Percentiles rank a stretch among this genome's conserved stretches.
These are phyloP conservation scores for Eragrostis nindensis DNA, from an alignment of 176 grass and related monocot species.

Conservation along the genomic window DNA sequence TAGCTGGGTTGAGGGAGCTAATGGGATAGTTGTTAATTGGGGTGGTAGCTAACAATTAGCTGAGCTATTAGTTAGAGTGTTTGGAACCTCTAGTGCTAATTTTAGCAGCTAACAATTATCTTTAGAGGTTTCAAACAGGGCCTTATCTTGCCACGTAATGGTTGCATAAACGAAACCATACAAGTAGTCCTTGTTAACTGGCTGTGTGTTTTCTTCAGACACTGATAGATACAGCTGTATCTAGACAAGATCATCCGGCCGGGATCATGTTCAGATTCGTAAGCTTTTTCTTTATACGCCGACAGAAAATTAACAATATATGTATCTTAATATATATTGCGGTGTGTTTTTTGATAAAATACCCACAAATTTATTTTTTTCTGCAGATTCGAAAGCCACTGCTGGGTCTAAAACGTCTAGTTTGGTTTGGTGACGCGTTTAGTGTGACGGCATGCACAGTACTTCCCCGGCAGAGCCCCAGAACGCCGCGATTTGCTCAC, in stretches of 20 bases:
- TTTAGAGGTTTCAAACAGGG: no score
- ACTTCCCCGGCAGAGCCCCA: neutral
- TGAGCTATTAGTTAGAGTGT: no score
- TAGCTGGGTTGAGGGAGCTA: no score
- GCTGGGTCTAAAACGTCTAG: no score
- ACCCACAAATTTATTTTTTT: neutral
- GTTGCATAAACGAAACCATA: neutral
- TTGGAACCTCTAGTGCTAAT: no score
- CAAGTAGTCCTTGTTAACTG: slow-evolving; percentile 19
- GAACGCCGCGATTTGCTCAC: no score
- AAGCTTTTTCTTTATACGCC: neutral
- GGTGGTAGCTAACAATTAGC: no score
- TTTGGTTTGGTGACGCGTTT: neutral
- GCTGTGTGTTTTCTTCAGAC: neutral
- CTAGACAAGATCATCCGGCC: neutral
- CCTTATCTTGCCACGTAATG: slow-evolving; percentile 21
- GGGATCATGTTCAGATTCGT: neutral
- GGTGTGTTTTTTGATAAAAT: neutral
- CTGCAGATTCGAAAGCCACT: no score
- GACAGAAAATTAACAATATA: no score
- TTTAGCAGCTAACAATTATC: no score
- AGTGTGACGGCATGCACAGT: slow-evolving; percentile 1
- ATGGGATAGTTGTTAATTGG: no score
- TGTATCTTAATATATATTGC: neutral
- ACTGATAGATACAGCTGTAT: neutral